These are phyloP conservation scores for Candida pini DNA, from an alignment of 805 yeast species.

Conservation along the genomic window DNA sequence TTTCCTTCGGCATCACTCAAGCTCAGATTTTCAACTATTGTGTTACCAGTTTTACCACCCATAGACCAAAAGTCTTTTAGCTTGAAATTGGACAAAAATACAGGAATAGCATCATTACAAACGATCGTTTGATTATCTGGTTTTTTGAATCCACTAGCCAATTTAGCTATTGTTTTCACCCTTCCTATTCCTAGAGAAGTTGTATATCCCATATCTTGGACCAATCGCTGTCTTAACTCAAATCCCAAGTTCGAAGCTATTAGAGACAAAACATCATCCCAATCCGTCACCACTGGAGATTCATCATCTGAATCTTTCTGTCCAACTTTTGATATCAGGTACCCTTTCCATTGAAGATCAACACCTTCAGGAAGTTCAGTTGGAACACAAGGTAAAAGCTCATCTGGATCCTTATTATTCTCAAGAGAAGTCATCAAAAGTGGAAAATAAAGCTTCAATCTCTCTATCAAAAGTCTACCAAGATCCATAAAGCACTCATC, in stretches of 20 bases:
- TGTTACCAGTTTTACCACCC: conserved; percentile 85
- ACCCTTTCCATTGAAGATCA: conserved; percentile 27
- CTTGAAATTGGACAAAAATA: conserved; percentile 56
- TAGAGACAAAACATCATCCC: conserved; percentile 76
- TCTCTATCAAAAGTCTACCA: conserved; percentile 54
- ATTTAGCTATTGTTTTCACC: conserved; percentile 73
- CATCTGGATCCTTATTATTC: conserved; percentile 15
- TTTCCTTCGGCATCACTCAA: conserved; percentile 32
- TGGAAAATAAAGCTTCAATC: conserved; percentile 43
- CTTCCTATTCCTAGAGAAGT: conserved; percentile 86
- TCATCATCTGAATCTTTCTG: conserved; percentile 14
- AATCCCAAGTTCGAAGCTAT: conserved; percentile 59
- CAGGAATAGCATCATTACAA: conserved; percentile 38
- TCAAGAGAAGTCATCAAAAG: conserved; percentile 22
- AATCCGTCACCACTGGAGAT: conserved; percentile 34
- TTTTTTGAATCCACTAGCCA: conserved; percentile 80
- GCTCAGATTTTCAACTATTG: conserved; percentile 42
- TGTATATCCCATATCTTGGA: conserved; percentile 60
- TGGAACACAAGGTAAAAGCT: conserved; percentile 42
- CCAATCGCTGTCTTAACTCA: conserved; percentile 49
- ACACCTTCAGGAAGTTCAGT: conserved; percentile 24
- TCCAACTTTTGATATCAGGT: conserved; percentile 16
- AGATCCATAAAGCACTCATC: conserved; percentile 90
- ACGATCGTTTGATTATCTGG: conserved; percentile 85
- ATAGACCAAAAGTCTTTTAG: conserved; percentile 79